A percentile compares a stretch with the other conserved stretches of the same genome.
phyloP scores from a whole-genome alignment of 2,329 filamentous ascomycete species.

The Penicillium concentricum region DNA sequence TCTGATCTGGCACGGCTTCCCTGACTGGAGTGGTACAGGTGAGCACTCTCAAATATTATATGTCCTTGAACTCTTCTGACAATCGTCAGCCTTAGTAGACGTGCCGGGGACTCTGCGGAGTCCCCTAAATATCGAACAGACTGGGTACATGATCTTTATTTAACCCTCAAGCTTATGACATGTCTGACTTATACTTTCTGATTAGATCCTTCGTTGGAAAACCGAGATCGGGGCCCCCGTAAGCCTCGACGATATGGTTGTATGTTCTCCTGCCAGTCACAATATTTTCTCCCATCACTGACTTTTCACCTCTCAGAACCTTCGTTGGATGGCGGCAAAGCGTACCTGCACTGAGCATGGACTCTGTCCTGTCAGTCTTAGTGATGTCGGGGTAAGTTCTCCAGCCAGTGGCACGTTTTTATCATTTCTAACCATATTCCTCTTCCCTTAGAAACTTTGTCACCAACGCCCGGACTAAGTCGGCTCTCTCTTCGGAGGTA shows the following conservation, averaged over 20 bases:
- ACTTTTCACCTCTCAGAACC: not conserved
- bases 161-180: not conserved
- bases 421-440: not conserved
- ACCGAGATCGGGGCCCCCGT: not conserved
- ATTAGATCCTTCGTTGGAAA: not conserved
- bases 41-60: not conserved
- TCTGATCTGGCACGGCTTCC: not conserved
- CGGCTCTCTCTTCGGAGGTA: not conserved
- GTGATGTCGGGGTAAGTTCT: not conserved
- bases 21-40: not conserved
- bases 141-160: not conserved
- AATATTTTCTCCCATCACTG: not conserved
- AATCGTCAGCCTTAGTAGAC: not conserved
- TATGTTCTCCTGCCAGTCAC: not conserved
- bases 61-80: not conserved
- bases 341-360: not conserved
- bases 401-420: not conserved
- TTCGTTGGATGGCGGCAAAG: not conserved
- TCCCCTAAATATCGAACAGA: not conserved
- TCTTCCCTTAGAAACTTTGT: not conserved
- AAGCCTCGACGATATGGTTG: not conserved
- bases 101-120: not conserved
- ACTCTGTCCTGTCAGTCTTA: not conserved
- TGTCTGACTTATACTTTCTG: not conserved
- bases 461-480: not conserved